Percentiles rank a stretch among this genome's conserved stretches.
These are phyloP conservation scores for Calycina herbarum DNA, from an alignment of 2,329 filamentous ascomycete genomes.

Conservation along the genomic window DNA sequence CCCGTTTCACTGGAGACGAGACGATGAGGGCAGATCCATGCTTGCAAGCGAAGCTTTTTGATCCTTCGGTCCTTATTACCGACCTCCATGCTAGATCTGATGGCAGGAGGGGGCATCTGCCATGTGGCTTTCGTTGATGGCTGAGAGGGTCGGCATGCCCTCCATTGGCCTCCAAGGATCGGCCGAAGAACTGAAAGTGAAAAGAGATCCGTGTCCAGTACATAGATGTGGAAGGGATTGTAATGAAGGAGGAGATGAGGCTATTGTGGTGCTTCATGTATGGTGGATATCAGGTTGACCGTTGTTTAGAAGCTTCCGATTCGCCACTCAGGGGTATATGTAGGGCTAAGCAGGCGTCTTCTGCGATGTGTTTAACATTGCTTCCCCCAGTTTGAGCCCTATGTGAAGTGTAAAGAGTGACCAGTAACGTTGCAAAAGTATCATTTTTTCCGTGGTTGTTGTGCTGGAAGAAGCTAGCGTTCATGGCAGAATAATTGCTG, in stretches of 20 bases:
- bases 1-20: slow-evolving; percentile 22
- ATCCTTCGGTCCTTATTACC: slow-evolving; percentile 24
- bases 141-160: slow-evolving; percentile 27
- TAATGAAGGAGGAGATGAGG: background rate
- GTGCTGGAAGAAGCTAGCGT: slow-evolving; percentile 9
- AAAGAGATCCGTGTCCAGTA: background rate
- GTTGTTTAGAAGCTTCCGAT: slow-evolving; percentile 18
- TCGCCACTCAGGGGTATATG: slow-evolving; percentile 4
- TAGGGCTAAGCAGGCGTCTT: slow-evolving; percentile 11
- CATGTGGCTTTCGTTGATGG: slow-evolving; percentile 24
- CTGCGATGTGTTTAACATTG: slow-evolving; percentile 14
- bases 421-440: slow-evolving; percentile 9
- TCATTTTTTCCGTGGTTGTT: slow-evolving; percentile 6
- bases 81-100: background rate
- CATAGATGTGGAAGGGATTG: background rate
- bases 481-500: slow-evolving; percentile 11
- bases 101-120: slow-evolving; percentile 1
- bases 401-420: background rate
- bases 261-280: slow-evolving; percentile 8
- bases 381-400: background rate
- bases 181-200: background rate
- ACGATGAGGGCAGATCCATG: slow-evolving; percentile 21
- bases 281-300: slow-evolving; percentile 12
- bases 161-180: slow-evolving; percentile 14
- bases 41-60: slow-evolving; percentile 24